These are phyloP conservation scores for Haplosporangium sp. DNA, from an alignment of 371 early-diverging fungal genomes.

Conservation along the genomic window DNA sequence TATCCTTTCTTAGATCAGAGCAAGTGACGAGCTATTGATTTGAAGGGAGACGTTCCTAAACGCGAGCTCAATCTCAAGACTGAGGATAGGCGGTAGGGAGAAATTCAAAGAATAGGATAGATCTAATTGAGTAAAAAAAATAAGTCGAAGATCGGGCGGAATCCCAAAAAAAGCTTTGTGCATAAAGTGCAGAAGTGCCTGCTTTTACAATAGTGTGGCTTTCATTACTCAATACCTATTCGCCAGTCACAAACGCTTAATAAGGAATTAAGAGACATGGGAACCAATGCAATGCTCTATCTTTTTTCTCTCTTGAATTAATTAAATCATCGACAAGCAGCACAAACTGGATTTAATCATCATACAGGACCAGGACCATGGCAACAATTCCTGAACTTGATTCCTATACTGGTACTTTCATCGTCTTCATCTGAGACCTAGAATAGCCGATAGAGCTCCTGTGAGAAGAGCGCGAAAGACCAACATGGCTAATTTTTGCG, in stretches of 20 bases:
- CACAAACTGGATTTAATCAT: neutral
- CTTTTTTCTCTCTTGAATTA: no score
- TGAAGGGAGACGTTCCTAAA: neutral
- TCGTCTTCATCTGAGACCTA: slow-evolving; percentile 2
- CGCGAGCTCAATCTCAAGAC: neutral
- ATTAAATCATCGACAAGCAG: no score
- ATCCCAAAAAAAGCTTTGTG: neutral
- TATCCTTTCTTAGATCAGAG: neutral
- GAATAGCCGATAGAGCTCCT: neutral
- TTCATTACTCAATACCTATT: neutral
- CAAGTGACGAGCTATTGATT: neutral
- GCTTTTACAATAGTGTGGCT: neutral
- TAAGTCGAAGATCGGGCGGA: neutral
- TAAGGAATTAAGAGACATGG: neutral
- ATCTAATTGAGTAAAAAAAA: neutral
- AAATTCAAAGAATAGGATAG: neutral
- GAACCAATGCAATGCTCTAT: no score
- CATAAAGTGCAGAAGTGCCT: neutral
- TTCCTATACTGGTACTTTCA: slow-evolving; percentile 40
- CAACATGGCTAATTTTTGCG: neutral
- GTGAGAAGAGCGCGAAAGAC: neutral
- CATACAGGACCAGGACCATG: slow-evolving; percentile 29
- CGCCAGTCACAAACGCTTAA: neutral
- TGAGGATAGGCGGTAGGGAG: neutral
- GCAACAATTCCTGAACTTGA: slow-evolving; percentile 42